Evolutionary conservation across 106 monocot species (phyloP).

Genomic region (Acanthochlamys bracteata): DNA sequence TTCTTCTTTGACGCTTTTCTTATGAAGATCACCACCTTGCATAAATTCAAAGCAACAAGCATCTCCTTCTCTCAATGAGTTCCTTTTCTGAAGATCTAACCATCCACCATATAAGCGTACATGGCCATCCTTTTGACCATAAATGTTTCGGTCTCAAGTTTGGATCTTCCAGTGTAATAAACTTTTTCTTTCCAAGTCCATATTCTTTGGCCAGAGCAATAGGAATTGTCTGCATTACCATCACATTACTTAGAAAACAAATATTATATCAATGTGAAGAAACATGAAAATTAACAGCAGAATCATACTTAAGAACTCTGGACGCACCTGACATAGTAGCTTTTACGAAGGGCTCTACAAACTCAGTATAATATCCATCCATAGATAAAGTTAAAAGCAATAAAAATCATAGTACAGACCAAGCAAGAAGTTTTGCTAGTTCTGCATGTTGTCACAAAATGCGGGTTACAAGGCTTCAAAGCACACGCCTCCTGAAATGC

Average conservation of each 20-base stretch:
- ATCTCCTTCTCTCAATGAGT: neutral
- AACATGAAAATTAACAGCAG: too few species aligned
- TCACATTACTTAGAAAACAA: neutral
- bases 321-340: too few species aligned
- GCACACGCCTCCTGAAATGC: neutral
- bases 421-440: neutral
- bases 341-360: too few species aligned
- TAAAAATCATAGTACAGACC: too few species aligned
- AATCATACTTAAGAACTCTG: too few species aligned
- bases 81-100: neutral
- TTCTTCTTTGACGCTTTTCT: neutral
- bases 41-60: constrained; percentile 3
- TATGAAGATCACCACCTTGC: neutral
- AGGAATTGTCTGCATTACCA: constrained; percentile 7
- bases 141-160: neutral
- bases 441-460: neutral
- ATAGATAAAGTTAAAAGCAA: too few species aligned
- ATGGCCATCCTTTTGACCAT: neutral
- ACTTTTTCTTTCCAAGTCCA: neutral
- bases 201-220: neutral
- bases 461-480: constrained; percentile 1
- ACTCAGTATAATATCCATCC: too few species aligned
- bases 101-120: neutral
- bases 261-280: neutral
- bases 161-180: neutral